These are phyloP conservation scores for Podaxis carcinomalis DNA, from an alignment of 768 basidiomycete species.

Conservation along the genomic window DNA sequence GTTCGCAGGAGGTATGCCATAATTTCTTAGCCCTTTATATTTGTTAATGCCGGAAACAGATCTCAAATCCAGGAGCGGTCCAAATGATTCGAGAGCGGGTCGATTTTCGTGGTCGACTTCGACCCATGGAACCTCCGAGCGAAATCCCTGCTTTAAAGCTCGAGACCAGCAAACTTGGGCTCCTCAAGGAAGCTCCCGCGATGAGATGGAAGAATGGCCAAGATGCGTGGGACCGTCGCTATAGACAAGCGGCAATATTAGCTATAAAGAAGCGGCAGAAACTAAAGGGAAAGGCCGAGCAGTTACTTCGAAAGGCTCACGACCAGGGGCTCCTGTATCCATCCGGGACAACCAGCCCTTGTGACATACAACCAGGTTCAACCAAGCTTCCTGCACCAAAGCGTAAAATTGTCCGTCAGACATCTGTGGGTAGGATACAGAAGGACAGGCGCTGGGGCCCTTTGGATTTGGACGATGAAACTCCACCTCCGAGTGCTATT, in stretches of 20 bases:
- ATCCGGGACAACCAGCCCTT: background rate
- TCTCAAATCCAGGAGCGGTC: constrained; percentile 23
- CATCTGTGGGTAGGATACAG: constrained; percentile 28
- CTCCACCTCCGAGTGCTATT: constrained; percentile 68
- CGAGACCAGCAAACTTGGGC: constrained; percentile 52
- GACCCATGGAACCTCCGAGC: constrained; percentile 59
- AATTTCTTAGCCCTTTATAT: background rate
- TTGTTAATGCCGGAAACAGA: background rate
- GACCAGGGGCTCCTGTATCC: constrained; percentile 39
- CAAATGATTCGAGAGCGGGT: constrained; percentile 74
- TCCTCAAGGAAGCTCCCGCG: constrained; percentile 71
- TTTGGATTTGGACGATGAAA: constrained; percentile 59
- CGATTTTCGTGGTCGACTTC: constrained; percentile 50
- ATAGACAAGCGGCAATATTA: constrained; percentile 32
- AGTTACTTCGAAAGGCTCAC: constrained; percentile 39
- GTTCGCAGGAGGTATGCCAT: background rate
- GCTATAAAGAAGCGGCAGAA: constrained; percentile 40
- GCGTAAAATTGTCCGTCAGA: constrained; percentile 3
- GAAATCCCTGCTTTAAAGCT: constrained; percentile 53
- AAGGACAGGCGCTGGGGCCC: constrained; percentile 47
- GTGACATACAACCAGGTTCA: background rate
- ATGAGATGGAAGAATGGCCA: constrained; percentile 64
- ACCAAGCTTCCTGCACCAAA: background rate
- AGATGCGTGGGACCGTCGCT: constrained; percentile 57
- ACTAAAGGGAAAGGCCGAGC: constrained; percentile 40